A percentile compares a stretch with the other conserved stretches of the same genome.
Conservation (phyloP, 257 asterid species). For the Nicotiana sylvestris region DNA sequence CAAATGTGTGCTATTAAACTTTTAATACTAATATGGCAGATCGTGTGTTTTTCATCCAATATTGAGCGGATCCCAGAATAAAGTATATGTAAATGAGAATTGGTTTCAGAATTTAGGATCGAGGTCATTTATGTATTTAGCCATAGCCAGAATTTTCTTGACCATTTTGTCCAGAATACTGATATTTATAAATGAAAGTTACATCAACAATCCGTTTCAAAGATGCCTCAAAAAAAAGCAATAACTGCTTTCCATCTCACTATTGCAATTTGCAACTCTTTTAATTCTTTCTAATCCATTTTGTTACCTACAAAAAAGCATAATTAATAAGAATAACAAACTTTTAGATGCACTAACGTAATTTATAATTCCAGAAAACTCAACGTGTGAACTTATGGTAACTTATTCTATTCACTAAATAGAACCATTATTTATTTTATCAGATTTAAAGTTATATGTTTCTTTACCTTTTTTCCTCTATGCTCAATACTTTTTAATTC, state of each 20-base stretch:
- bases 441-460: background rate
- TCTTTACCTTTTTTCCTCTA: background rate
- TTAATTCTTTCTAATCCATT: background rate
- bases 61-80: background rate
- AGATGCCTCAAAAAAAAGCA: background rate
- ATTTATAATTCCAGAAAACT: background rate
- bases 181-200: background rate
- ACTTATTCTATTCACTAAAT: background rate
- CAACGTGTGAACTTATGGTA: background rate
- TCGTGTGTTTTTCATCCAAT: too few relatives aligned
- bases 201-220: background rate
- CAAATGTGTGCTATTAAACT: too few relatives aligned
- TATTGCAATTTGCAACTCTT: background rate
- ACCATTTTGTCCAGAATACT: background rate
- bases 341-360: background rate
- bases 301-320: background rate
- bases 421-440: background rate
- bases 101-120: background rate
- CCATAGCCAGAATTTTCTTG: background rate
- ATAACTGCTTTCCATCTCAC: background rate
- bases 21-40: too few relatives aligned
- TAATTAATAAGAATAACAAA: background rate
- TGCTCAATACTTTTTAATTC: background rate
- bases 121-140: background rate
- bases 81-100: background rate